Base-by-base conservation (phyloP, 2,329 filamentous ascomycete genomes). In the Arthrobotrys sinensis region DNA sequence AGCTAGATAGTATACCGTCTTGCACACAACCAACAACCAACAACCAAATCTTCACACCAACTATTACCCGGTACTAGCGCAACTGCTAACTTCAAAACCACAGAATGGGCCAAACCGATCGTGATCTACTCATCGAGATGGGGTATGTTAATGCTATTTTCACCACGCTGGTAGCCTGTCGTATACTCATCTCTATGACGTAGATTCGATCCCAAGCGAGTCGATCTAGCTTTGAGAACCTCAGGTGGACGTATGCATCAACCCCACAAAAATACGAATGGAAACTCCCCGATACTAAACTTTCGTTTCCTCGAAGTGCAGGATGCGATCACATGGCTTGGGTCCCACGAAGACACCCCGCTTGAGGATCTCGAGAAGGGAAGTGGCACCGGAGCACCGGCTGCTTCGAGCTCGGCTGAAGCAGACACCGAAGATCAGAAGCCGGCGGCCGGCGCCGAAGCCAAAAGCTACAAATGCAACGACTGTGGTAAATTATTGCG, bases 401-500 rank as follows among this genome's bases (percentile, higher is more conserved):
- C 19, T 4, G 11, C 36, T n/a, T 46, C 32, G 8, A 62, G 40
- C 21, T 32, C 38, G 32, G 82, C 19, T 81, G 83, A 84, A 24
- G 83, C 84, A 0, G 87, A 87, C 32, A 85, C 88, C 7, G 87
- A 87, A 1, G 87, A 86, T 80, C 86, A 87, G 19, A 86, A 86
- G 4, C 85, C 86, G 55, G 87, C 88, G 38, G 87, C 91, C 1
- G 93, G 91, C 76, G 90, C 91, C 82, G 87, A 89, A 70, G 92
- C 94, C 70, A 89, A 90, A 82, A 97, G 93, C 60, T 89, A 98
- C 69, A 88, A 96, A 63, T 99, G 96, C 88, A 96, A 97, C 80
- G 95, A 97, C 71, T 99, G 96, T 83, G 92, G 92, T 83, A 97
- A 97, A 88, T 92, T 90, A 83, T 96, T 99, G 85, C 89, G 93